phyloP scores from a whole-genome alignment of 73 alveolate species.

The Stentor coeruleus region DNA sequence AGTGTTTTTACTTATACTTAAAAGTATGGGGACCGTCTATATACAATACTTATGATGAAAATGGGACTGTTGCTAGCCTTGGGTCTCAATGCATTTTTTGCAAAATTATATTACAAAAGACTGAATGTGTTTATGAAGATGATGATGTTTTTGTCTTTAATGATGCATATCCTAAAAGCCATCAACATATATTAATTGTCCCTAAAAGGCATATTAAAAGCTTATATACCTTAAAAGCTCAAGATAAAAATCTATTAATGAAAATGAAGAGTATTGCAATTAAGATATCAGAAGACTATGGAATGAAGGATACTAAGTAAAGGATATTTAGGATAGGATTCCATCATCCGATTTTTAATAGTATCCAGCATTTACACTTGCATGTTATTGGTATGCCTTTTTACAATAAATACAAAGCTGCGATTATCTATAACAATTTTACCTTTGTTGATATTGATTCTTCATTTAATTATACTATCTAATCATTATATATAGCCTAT shows the following conservation, averaged over 20 bases:
- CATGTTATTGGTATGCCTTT: neutral
- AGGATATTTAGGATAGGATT: too few relatives aligned
- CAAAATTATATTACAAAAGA: neutral
- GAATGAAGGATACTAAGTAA: neutral
- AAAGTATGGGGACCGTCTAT: neutral
- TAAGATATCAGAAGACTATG: neutral
- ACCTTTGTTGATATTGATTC: too few relatives aligned
- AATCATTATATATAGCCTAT: too few relatives aligned
- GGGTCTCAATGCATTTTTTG: neutral
- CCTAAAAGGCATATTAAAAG: slow-evolving; percentile 22
- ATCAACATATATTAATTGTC: neutral
- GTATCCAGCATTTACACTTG: neutral
- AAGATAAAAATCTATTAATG: neutral
- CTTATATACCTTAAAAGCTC: neutral
- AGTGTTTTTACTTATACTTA: too few relatives aligned
- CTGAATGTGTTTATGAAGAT: neutral
- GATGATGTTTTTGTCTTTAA: neutral
- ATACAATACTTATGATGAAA: neutral
- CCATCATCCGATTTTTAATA: neutral
- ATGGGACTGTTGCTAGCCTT: neutral
- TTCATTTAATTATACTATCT: too few relatives aligned
- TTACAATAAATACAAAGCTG: too few relatives aligned
- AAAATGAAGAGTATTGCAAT: neutral
- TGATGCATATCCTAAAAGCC: neutral
- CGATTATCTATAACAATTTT: too few relatives aligned